phyloP scores from a whole-genome alignment of 371 early-diverging fungal genomes.

The Lichtheimia ramosa region DNA sequence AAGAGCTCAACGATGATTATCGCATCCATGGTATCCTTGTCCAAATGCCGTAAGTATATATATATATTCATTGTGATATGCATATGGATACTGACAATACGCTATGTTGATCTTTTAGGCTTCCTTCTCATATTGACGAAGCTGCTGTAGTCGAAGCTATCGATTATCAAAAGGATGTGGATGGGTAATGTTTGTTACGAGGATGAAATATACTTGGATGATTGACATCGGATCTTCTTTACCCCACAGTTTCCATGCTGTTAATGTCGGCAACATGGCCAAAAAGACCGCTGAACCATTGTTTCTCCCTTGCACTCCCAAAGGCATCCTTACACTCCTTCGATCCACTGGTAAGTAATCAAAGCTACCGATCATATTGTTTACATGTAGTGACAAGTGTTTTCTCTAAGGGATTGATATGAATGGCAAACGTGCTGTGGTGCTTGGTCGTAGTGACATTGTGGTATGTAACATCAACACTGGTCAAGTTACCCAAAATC shows the following conservation, averaged over 20 bases:
- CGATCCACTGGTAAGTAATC: constrained; percentile 37
- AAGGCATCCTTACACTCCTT: constrained; percentile 83
- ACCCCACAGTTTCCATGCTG: constrained; percentile 74
- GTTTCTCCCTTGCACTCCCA: constrained; percentile 91
- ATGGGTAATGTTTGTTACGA: constrained; percentile 62
- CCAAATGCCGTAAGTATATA: constrained; percentile 72
- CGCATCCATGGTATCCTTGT: constrained; percentile 90
- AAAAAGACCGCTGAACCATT: constrained; percentile 73
- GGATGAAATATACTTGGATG: too few relatives aligned
- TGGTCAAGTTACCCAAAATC: not conserved
- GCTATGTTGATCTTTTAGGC: too few relatives aligned
- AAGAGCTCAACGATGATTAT: constrained; percentile 72
- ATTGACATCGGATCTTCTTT: too few relatives aligned
- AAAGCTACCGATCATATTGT: too few relatives aligned
- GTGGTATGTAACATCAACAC: constrained; percentile 44
- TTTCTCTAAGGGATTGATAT: constrained; percentile 45
- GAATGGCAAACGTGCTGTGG: constrained; percentile 83
- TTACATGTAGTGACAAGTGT: not conserved
- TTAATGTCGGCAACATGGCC: constrained; percentile 85
- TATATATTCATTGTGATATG: too few relatives aligned
- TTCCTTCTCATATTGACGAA: constrained; percentile 81
- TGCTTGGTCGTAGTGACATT: constrained; percentile 92
- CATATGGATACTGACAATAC: too few relatives aligned
- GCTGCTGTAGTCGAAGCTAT: constrained; percentile 78
- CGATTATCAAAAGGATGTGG: constrained; percentile 86